Evolutionary conservation across 805 yeast species (phyloP), one percentile per base, ranked within the genome.

Genomic region (Lipomyces mesembrius): DNA sequence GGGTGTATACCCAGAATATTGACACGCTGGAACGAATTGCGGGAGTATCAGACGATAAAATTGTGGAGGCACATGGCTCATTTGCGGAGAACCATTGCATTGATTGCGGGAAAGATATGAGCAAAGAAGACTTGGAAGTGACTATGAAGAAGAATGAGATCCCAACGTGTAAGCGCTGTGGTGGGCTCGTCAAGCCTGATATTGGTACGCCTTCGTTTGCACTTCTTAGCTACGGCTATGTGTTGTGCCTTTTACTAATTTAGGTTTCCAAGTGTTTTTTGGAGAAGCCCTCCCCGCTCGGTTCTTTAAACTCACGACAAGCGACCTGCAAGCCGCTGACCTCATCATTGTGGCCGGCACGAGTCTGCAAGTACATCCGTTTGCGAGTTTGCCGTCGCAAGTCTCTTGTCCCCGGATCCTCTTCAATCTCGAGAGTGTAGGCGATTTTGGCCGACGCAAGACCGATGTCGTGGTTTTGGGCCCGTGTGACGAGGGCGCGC

Each of bases 11-110:
- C 0, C 98, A 94, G 76, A 94, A 94, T 75, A 93, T 94, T 59
- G 98, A 94, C 75, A 92, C 97, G 0, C 80, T 94, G 69, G 99
- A 94, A 75, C 82, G 96, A 71, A 80, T 89, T 22, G 95, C 97
- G 0, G 97, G 97, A 0, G 84, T 94, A 1, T 74, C 80, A 0
- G 86, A 81, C 22, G 86, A 87, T 14, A 82, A 78, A 66, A 81
- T 94, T 1, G 88, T 94, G 0, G 97, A 92, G 74, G 98, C 98
- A 0, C 98, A 94, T 77, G 99, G 99, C 0, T 91, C 97, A 1
- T 94, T 94, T 83, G 96, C 95, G 0, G 77, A 76, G 1, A 90
- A 89, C 72, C 95, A 89, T 71, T 94, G 99, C 75, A 88, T 92
- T 57, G 86, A 89, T 25, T 94, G 99, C 78, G 67, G 77, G 1